Conservation (phyloP, 179 eudicot genomes). For the Beta macrorhiza region DNA sequence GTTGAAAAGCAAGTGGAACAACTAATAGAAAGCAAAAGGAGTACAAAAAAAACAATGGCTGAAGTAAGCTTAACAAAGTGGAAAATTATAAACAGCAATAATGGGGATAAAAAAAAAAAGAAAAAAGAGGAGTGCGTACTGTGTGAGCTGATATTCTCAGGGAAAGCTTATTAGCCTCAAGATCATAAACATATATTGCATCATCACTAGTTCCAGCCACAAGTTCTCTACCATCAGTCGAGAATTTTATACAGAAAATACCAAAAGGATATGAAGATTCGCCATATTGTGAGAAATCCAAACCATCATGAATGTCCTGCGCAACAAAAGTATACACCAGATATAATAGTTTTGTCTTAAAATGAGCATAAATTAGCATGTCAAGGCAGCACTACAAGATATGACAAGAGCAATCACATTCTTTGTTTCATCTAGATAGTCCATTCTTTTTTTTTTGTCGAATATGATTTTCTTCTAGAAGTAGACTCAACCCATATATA, state of each 20-base stretch:
- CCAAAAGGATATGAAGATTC: slow-evolving; percentile 57
- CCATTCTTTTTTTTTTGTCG: too few species aligned
- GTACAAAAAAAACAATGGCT: background rate
- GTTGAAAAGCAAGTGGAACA: too few species aligned
- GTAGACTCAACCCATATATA: too few species aligned
- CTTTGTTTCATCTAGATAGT: background rate
- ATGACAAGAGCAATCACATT: background rate
- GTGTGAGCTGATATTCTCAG: slow-evolving; percentile 65
- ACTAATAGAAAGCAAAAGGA: background rate
- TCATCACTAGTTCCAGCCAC: slow-evolving; percentile 77
- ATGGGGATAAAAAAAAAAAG: background rate
- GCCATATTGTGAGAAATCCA: slow-evolving; percentile 57
- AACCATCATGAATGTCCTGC: slow-evolving; percentile 91
- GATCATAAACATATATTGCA: slow-evolving; percentile 75
- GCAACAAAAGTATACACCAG: background rate
- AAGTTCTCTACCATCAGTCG: slow-evolving; percentile 84
- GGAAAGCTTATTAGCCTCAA: slow-evolving; percentile 50
- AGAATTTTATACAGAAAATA: slow-evolving; percentile 81
- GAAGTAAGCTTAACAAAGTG: background rate
- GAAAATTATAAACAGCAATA: background rate
- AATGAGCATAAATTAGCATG: background rate
- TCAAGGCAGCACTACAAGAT: background rate
- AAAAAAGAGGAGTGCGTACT: slow-evolving; percentile 36
- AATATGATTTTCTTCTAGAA: too few species aligned
- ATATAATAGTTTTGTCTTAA: background rate